A percentile compares a stretch with the other conserved stretches of the same genome.
Evolutionary conservation across 768 basidiomycete species (phyloP).

Genomic region (Mycena capillaripes): DNA sequence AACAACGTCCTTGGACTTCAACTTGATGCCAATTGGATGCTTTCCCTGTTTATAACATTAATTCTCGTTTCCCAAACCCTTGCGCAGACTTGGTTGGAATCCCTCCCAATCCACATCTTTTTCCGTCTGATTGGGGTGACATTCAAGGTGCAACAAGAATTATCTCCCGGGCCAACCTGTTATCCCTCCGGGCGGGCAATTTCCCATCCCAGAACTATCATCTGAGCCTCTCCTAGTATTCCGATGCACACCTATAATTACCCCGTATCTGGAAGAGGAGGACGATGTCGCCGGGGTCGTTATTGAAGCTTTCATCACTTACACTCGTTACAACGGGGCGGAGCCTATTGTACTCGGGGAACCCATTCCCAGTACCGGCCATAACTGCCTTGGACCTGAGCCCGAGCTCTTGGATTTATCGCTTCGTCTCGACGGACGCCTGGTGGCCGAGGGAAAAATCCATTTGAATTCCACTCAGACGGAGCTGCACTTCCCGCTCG

Average conservation of each 20-base stretch:
- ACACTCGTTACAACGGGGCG: slow-evolving; percentile 16
- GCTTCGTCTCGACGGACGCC: slow-evolving; percentile 2
- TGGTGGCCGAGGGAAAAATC: slow-evolving; percentile 2
- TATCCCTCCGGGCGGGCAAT: slow-evolving; percentile 62
- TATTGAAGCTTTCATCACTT: slow-evolving; percentile 31
- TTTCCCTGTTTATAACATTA: neutral
- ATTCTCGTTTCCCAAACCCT: slow-evolving; percentile 5
- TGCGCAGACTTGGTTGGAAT: slow-evolving; percentile 31
- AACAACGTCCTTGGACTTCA: neutral
- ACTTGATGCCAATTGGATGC: neutral
- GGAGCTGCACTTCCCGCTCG: slow-evolving; percentile 34
- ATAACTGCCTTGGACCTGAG: neutral
- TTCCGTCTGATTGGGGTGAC: slow-evolving; percentile 11
- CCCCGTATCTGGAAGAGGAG: slow-evolving; percentile 62
- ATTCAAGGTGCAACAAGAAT: slow-evolving; percentile 65
- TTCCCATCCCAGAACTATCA: slow-evolving; percentile 52
- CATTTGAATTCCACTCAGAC: slow-evolving; percentile 18
- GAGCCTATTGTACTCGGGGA: neutral
- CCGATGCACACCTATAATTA: slow-evolving; percentile 61
- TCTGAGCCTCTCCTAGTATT: slow-evolving; percentile 57
- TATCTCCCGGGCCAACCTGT: slow-evolving; percentile 57
- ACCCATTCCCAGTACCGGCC: too few relatives aligned
- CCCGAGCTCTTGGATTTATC: slow-evolving; percentile 18
- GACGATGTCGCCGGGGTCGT: slow-evolving; percentile 43
- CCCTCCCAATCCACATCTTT: neutral